A percentile compares a stretch with the other conserved stretches of the same genome.
Evolutionary conservation across 208 protist genomes (phyloP).

Genomic region (Strigomonas oncopelti): DNA sequence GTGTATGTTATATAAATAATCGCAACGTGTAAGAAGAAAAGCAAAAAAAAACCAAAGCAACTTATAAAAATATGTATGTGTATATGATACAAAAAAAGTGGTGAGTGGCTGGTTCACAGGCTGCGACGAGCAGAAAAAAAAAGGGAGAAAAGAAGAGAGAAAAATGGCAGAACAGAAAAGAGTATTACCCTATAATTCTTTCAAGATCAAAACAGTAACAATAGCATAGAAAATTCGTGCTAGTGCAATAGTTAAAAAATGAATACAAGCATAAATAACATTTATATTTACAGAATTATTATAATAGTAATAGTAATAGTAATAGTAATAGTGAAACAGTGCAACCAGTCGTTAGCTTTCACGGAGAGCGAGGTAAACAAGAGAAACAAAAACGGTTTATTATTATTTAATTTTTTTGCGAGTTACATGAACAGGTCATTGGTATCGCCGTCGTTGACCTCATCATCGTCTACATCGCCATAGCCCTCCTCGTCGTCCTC

Average conservation of each 20-base stretch:
- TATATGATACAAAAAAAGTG: not conserved
- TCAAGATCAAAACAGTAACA: not conserved
- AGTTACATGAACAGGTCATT: not conserved
- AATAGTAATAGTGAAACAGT: not conserved
- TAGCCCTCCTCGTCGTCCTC: not conserved
- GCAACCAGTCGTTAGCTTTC: not conserved
- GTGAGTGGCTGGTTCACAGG: not conserved
- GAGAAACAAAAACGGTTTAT: not conserved
- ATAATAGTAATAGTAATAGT: not conserved
- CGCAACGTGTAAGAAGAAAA: not conserved
- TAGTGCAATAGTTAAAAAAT: constrained; percentile 5
- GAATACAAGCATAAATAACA: not conserved
- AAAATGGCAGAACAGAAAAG: not conserved
- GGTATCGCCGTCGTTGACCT: no score
- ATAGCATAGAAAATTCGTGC: not conserved
- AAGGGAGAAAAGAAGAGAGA: not conserved
- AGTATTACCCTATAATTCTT: not conserved
- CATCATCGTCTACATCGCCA: not conserved
- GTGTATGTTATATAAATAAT: not conserved
- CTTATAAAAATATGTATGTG: not conserved
- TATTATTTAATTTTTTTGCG: not conserved
- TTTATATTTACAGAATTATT: not conserved
- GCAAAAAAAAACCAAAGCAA: not conserved
- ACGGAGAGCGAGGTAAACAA: constrained; percentile 1
- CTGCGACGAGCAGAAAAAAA: not conserved